Evolutionary conservation across 2,329 filamentous ascomycete genomes (phyloP).

Genomic region (Calonectria hawksworthii): DNA sequence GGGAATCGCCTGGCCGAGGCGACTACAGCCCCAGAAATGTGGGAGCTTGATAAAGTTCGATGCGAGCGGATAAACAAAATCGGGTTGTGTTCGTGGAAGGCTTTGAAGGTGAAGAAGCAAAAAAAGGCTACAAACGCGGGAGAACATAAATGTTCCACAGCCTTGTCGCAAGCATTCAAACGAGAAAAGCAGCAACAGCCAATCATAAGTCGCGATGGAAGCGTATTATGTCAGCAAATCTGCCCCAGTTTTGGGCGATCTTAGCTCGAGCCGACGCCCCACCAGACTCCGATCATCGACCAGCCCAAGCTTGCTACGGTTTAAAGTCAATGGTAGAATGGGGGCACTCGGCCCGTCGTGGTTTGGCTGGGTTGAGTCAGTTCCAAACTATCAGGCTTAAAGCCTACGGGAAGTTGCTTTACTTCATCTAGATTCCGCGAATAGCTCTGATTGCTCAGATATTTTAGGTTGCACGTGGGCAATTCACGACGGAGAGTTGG

Average conservation of each 20-base stretch:
- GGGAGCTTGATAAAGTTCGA: background rate
- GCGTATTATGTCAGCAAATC: constrained; percentile 38
- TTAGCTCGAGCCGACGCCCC: constrained; percentile 1
- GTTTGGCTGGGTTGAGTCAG: background rate
- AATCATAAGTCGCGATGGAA: constrained; percentile 24
- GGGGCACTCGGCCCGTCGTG: background rate
- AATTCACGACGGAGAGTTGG: background rate
- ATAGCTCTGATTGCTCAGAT: background rate
- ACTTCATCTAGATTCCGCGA: background rate
- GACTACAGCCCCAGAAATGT: constrained; percentile 10
- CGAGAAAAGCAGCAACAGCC: constrained; percentile 25
- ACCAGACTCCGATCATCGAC: constrained; percentile 24
- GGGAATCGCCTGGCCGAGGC: constrained; percentile 26
- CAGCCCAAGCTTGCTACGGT: constrained; percentile 13
- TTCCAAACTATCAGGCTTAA: background rate
- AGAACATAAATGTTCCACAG: constrained; percentile 29
- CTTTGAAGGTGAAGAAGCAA: background rate
- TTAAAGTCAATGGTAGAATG: background rate
- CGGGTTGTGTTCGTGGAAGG: background rate
- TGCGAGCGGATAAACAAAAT: background rate
- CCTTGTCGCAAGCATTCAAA: constrained; percentile 42
- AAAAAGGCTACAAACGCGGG: background rate
- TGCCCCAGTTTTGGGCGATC: constrained; percentile 25
- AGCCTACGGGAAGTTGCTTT: background rate
- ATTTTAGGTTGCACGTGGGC: constrained; percentile 7